phyloP scores from a whole-genome alignment of 768 basidiomycete genomes.

The Hericium coralloides region DNA sequence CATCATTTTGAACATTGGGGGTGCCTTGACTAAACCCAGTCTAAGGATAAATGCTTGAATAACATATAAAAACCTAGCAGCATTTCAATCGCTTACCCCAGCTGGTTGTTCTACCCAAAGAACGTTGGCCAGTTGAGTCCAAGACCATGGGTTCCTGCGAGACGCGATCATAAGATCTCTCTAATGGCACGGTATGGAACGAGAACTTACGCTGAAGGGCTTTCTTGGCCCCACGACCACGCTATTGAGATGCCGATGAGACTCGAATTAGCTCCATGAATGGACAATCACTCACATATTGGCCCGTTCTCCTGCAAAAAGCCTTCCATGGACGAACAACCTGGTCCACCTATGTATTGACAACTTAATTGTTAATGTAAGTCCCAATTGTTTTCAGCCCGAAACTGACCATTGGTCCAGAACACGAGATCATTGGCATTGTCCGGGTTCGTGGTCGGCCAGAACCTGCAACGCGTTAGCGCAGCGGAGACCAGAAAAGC shows the following conservation, averaged over 20 bases:
- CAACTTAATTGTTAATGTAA: neutral
- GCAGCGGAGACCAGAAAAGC: neutral
- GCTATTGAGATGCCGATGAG: conserved; percentile 26
- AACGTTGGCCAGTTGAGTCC: conserved; percentile 68
- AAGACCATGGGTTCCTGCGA: conserved; percentile 40
- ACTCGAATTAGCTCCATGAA: neutral
- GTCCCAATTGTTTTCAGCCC: neutral
- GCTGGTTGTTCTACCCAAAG: conserved; percentile 74
- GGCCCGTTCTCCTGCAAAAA: conserved; percentile 63
- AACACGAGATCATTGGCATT: conserved; percentile 22
- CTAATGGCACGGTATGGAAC: neutral
- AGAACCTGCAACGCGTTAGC: conserved; percentile 20
- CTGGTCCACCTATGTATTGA: conserved; percentile 45
- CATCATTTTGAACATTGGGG: conserved; percentile 49
- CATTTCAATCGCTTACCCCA: conserved; percentile 26
- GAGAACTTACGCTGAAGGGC: conserved; percentile 36
- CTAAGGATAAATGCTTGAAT: neutral
- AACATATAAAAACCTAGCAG: no score
- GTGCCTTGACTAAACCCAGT: conserved; percentile 66
- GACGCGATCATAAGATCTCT: neutral
- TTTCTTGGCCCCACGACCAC: conserved; percentile 54
- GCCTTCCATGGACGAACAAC: conserved; percentile 65
- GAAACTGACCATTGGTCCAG: conserved; percentile 25
- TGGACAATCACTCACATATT: conserved; percentile 28
- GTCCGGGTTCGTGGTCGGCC: conserved; percentile 23